phyloP scores from a whole-genome alignment of 768 basidiomycete genomes.

The Tricholoma sp. region DNA sequence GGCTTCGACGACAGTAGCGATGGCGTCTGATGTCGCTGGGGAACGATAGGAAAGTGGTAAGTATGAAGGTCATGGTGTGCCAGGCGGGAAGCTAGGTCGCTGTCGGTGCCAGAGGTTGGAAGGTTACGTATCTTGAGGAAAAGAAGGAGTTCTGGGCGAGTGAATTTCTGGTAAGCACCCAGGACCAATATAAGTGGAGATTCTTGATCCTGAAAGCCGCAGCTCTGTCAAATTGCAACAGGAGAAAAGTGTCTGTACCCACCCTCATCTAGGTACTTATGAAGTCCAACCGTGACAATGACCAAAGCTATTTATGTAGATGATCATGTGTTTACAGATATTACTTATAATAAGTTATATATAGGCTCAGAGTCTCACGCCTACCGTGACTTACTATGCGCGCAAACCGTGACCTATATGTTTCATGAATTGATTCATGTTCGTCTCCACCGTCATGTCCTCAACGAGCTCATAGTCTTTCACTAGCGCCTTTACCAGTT shows the following conservation, averaged over 20 bases:
- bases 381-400: too few species aligned
- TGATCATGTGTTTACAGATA: neutral
- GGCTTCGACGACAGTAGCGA: slow-evolving; percentile 26
- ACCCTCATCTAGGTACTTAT: slow-evolving; percentile 44
- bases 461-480: slow-evolving; percentile 45
- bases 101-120: slow-evolving; percentile 56
- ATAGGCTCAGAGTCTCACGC: too few species aligned
- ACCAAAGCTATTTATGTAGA: neutral
- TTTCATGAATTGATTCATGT: slow-evolving; percentile 51
- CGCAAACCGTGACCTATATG: slow-evolving; percentile 59
- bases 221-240: slow-evolving; percentile 11
- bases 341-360: too few species aligned
- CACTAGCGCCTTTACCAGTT: slow-evolving; percentile 35
- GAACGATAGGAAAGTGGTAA: slow-evolving; percentile 51
- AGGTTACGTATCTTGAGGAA: slow-evolving; percentile 72
- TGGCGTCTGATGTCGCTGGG: slow-evolving; percentile 21
- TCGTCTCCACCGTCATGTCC: slow-evolving; percentile 35
- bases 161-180: slow-evolving; percentile 65
- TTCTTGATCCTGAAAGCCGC: slow-evolving; percentile 25
- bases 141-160: slow-evolving; percentile 62
- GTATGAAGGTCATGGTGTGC: slow-evolving; percentile 71
- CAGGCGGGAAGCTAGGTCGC: slow-evolving; percentile 65
- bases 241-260: slow-evolving; percentile 13
- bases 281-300: slow-evolving; percentile 6
- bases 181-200: slow-evolving; percentile 47